Base-by-base conservation (phyloP, 2,329 filamentous ascomycete genomes). In the Sphaerulina populicola region DNA sequence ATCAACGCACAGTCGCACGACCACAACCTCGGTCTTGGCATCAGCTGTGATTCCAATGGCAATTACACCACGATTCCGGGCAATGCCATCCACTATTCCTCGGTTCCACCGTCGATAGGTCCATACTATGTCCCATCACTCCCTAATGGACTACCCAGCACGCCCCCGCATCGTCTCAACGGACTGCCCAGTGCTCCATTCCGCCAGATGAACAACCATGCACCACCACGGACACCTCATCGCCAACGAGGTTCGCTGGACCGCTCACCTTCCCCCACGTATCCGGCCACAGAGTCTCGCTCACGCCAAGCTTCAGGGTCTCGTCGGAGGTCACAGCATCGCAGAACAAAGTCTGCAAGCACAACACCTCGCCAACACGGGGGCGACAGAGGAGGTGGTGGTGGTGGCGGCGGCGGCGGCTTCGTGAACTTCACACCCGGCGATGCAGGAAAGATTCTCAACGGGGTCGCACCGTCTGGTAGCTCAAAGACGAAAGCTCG, bases 401-500 rank as follows among this genome's bases (percentile, higher is more conserved):
- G 23, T 3, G 23, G 23, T 7, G 23, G 74, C 11, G 55, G 57
- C 11, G 78, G 76, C 9, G 31, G 6, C 39, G 39, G 39, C 18
- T 97, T 97, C 64, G 87, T 95, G 57, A 97, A 97, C 69, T 95
- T 86, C 70, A 96, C 90, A 1, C 83, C 88, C 0, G 75, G 77
- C 44, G 90, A 98, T 68, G 83, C 82, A 62, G 74, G 78, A 11
- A 80, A 85, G 64, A 83, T 98, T 39, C 80, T 98, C 69, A 88
- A 81, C 6, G 91, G 90, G 4, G 93, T 98, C 10, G 93, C 93
- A 41, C 91, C 91, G 0, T 90, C 85, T 58, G 93, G 93, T 8
- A 89, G 83, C 60, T 86, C 81, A 59, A 97, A 97, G 78, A 97
- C 93, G 7, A 96, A 96, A 67, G 88, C 88, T n/a, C 74, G 89